Base-by-base conservation (phyloP, 83 land plant species). In the Diphasiastrum complanatum region DNA sequence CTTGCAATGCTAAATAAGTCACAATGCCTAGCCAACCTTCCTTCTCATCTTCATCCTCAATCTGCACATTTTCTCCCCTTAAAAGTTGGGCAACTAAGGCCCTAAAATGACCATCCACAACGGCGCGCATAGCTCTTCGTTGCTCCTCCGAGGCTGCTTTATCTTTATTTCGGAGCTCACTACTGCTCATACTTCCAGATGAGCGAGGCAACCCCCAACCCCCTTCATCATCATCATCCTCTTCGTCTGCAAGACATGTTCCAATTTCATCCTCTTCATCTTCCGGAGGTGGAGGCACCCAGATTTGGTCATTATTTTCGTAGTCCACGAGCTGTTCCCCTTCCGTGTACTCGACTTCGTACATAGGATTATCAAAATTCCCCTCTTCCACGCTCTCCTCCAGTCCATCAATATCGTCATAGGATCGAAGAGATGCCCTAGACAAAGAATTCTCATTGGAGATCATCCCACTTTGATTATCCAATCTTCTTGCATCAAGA, bases 21-120 rank as follows among this genome's bases (percentile, higher is more conserved):
- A 90, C 83, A 41, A 86, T 83, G 47, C 78, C 80, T 26, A 74
- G 49, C 97, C 97, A 90, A 46, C 63, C 70, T n/a, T 79, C 72
- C 36, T 56, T 63, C 14, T 60, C 72, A 38, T 65, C 68, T 37
- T 66, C 70, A 26, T 87, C 87, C 27, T 75, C 84, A 83, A 43
- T 5, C 79, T n/a, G n/a, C n/a, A n/a, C n/a, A n/a, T n/a, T 79
- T 31, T 76, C 80, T 11, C 77, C 63, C 29, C 48, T 56, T 45
- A 85, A 66, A 35, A 86, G 77, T 30, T 78, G 68, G 27, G 63
- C 51, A 0, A 86, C 79, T 46, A 82, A 64, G n/a, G 70, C 34
- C 64, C 69, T 80, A 70, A 82, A 80, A 68, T 78, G 80, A 53
- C 81, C 84, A 51, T 70, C 79, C 43, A 78, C 75, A 1, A 71